phyloP scores from a whole-genome alignment of 2,329 filamentous ascomycete genomes.

The Alternaria metachromatica region DNA sequence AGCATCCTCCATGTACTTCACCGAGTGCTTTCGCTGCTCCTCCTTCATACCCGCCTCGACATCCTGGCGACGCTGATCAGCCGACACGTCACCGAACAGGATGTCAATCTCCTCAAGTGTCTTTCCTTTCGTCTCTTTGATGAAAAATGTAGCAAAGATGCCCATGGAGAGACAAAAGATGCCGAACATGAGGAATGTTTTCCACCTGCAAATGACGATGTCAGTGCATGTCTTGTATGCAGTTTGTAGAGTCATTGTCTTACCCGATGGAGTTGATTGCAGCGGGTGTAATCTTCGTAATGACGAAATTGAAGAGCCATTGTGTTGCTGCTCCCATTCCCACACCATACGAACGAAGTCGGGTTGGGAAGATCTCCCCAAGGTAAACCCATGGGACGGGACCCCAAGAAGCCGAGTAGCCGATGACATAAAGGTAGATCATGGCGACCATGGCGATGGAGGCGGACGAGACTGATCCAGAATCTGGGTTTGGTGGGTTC shows the following conservation, averaged over 20 bases:
- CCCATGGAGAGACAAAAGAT: constrained; percentile 53
- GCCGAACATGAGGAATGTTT: constrained; percentile 57
- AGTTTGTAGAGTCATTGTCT: neutral
- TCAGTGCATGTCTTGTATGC: constrained; percentile 48
- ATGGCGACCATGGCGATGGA: constrained; percentile 71
- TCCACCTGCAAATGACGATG: constrained; percentile 51
- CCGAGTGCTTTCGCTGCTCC: constrained; percentile 7
- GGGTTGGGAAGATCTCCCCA: constrained; percentile 75
- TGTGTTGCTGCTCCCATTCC: constrained; percentile 74
- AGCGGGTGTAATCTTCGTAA: constrained; percentile 68
- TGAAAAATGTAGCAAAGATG: constrained; percentile 55
- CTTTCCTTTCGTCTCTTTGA: constrained; percentile 54
- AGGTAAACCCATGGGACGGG: constrained; percentile 79
- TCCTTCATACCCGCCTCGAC: constrained; percentile 8
- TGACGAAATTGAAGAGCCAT: constrained; percentile 76
- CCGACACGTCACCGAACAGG: constrained; percentile 46
- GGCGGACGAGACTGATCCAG: constrained; percentile 49
- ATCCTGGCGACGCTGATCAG: constrained; percentile 5
- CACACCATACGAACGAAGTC: constrained; percentile 69
- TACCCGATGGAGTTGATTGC: constrained; percentile 35
- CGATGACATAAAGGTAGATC: constrained; percentile 76
- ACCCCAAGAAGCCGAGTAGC: constrained; percentile 75
- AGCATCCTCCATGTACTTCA: constrained; percentile 4
- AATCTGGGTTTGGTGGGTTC: constrained; percentile 37
- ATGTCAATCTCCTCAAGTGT: constrained; percentile 57